Conservation (phyloP, 2,329 filamentous ascomycete species). For the Pseudocercospora ulei region DNA sequence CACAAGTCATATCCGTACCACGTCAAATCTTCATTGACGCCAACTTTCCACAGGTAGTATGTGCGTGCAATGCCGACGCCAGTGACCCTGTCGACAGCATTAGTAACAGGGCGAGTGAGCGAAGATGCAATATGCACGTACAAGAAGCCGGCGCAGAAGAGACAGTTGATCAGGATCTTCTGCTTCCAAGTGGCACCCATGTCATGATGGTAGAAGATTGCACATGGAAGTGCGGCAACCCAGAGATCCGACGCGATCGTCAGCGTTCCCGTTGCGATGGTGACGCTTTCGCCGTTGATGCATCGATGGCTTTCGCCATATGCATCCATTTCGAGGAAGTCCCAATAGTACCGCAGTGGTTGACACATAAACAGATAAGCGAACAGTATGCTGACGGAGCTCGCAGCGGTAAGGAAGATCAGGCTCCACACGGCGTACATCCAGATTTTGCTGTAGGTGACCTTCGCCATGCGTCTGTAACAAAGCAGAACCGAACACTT, state of each 20-base stretch:
- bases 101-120: neutral
- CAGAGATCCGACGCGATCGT: conserved; percentile 26
- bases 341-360: conserved; percentile 24
- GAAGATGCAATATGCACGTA: conserved; percentile 3
- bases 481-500: conserved; percentile 28
- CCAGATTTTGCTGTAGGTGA: conserved; percentile 13
- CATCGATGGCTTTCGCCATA: conserved; percentile 12
- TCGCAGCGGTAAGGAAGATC: conserved; percentile 19
- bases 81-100: conserved; percentile 14
- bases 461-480: conserved; percentile 23
- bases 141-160: conserved; percentile 23
- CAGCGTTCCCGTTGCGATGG: conserved; percentile 17
- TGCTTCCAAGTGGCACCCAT: conserved; percentile 19
- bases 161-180: conserved; percentile 21
- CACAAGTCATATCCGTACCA: conserved; percentile 23
- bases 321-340: conserved; percentile 9
- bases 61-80: conserved; percentile 23
- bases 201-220: conserved; percentile 19
- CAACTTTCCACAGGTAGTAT: conserved; percentile 21
- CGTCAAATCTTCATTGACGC: conserved; percentile 14
- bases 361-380: conserved; percentile 20
- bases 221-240: conserved; percentile 22
- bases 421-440: conserved; percentile 19
- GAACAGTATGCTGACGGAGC: conserved; percentile 18
- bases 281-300: conserved; percentile 11